Base-by-base conservation (phyloP, 2,329 filamentous ascomycete genomes). In the Diaporthe citri region DNA sequence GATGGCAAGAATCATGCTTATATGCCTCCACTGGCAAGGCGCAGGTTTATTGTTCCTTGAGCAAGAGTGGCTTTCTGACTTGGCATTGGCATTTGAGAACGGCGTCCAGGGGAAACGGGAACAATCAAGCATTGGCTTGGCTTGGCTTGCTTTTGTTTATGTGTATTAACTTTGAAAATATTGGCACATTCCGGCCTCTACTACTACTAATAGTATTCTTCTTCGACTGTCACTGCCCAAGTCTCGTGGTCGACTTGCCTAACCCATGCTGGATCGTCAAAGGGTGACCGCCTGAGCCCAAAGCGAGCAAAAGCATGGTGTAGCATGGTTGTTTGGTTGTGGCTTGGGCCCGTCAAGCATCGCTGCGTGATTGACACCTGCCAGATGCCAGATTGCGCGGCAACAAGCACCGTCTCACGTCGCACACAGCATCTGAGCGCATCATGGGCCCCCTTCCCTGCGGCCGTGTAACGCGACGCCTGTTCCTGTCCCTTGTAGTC, bases 11-110 rank as follows among this genome's bases (percentile, higher is more conserved):
- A 39, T 39, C 22, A 55, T 69, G 64, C 64, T 69, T 69, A 69
- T n/a, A 69, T 69, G 48, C 64, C 64, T 55, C 64, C 64, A 69
- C 46, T 52, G 64, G 64, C 64, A 69, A 69, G 64, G 64, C 64
- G 64, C 48, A 69, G 64, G 48, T n/a, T 39, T 41, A 69, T 41
- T 55, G 60, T 15, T 64, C 60, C 48, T 69, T 34, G 64, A 41
- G 64, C 64, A 69, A 39, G 64, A 67, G 48, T 48, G 64, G 48
- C n/a, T 69, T 69, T 69, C 34, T 69, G 64, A 69, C n/a, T 41
- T 41, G 64, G 36, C 48, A 69, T 41, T 67, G 64, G 64, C 64
- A 67, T 67, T 69, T 69, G 64, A 55, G 64, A 69, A 69, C 48
- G 64, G 64, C 64, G 64, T 69, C 25, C n/a, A 31, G 64, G 64